phyloP scores from a whole-genome alignment of 441 rosid genomes.

The Aleurites moluccanus region DNA sequence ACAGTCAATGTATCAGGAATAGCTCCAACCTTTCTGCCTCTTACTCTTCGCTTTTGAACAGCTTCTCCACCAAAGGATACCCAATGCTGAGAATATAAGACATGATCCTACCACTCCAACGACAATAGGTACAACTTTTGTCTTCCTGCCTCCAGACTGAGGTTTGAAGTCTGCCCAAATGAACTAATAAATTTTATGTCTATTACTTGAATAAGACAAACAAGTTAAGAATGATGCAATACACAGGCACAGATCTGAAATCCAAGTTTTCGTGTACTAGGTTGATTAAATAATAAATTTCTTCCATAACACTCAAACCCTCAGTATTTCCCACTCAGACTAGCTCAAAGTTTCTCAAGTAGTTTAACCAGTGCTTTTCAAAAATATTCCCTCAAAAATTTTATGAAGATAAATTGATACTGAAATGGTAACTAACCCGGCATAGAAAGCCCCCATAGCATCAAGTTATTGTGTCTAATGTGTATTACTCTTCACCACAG shows the following conservation, averaged over 20 bases:
- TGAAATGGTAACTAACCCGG: neutral
- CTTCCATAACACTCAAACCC: neutral
- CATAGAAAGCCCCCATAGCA: no score
- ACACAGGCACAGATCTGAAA: neutral
- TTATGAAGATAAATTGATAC: neutral
- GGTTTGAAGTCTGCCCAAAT: conserved; percentile 18
- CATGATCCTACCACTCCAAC: conserved; percentile 19
- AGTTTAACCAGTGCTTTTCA: neutral
- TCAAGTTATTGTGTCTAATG: neutral
- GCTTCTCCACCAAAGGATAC: conserved; percentile 23
- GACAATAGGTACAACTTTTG: conserved; percentile 11
- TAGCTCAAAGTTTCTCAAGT: neutral
- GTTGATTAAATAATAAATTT: neutral
- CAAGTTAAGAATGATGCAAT: neutral
- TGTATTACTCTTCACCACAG: neutral
- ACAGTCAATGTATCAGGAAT: neutral
- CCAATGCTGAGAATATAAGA: conserved; percentile 1
- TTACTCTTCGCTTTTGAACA: neutral
- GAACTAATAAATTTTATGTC: neutral
- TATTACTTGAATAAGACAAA: neutral
- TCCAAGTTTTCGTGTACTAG: neutral
- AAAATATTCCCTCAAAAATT: neutral
- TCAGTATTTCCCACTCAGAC: neutral
- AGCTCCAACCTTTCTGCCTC: conserved; percentile 19
- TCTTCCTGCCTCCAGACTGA: conserved; percentile 10